phyloP scores from a whole-genome alignment of 2,329 filamentous ascomycete genomes.

The Lachnellula cervina region DNA sequence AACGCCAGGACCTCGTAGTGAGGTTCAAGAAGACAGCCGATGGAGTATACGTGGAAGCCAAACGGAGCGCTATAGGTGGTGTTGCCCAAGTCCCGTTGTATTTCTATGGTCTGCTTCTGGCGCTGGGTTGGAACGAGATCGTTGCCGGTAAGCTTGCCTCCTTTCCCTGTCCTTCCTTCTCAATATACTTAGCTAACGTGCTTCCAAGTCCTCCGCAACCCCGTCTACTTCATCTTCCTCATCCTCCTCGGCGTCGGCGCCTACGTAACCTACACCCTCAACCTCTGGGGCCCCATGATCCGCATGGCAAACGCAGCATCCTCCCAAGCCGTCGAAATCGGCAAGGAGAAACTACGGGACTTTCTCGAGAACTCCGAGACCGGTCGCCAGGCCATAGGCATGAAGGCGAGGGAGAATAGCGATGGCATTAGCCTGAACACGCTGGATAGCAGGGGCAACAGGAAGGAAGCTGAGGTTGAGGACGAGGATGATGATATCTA shows the following conservation, averaged over 20 bases:
- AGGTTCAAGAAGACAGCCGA: conserved; percentile 98
- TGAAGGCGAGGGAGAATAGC: conserved; percentile 51
- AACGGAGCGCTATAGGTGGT: conserved; percentile 91
- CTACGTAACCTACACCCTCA: conserved; percentile 89
- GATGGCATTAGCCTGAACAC: conserved; percentile 54
- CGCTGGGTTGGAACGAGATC: conserved; percentile 98
- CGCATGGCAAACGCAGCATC: conserved; percentile 91
- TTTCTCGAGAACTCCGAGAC: conserved; percentile 86
- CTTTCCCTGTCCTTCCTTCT: neutral
- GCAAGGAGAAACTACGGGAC: conserved; percentile 84
- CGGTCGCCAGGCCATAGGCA: conserved; percentile 75
- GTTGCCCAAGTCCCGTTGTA: conserved; percentile 92
- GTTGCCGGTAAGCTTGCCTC: conserved; percentile 66
- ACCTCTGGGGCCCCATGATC: conserved; percentile 91
- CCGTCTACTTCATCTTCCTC: conserved; percentile 85
- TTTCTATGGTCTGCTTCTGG: conserved; percentile 85
- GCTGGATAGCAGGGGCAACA: conserved; percentile 56
- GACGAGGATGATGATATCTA: conserved; percentile 42
- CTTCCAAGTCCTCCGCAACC: conserved; percentile 77
- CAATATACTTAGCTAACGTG: conserved; percentile 7
- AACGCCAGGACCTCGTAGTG: conserved; percentile 85
- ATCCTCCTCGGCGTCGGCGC: conserved; percentile 70
- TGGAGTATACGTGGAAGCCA: conserved; percentile 96
- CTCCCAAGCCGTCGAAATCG: conserved; percentile 81
- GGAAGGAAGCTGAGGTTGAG: conserved; percentile 34